Evolutionary conservation across 2,329 filamentous ascomycete genomes (phyloP).

Genomic region (Aspergillus caelatus): DNA sequence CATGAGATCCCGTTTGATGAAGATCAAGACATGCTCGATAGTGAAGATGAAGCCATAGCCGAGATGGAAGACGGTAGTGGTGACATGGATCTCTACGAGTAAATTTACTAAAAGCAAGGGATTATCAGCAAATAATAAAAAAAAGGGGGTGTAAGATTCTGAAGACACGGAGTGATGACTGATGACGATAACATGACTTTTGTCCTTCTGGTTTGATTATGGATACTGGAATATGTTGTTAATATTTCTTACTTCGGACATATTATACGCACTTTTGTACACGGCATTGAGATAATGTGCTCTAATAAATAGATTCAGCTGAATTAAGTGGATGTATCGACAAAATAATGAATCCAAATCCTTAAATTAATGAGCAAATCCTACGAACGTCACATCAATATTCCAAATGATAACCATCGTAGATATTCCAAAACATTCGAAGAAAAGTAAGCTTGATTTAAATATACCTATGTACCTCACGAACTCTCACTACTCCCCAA

Average conservation of each 20-base stretch:
- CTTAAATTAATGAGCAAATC: not conserved
- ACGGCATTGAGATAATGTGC: not conserved
- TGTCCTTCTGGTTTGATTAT: not conserved
- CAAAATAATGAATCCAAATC: not conserved
- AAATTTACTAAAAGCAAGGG: not conserved
- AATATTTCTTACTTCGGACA: not conserved
- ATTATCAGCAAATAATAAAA: not conserved
- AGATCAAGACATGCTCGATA: slow-evolving; percentile 74
- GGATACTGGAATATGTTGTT: not conserved
- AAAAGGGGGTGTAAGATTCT: not conserved
- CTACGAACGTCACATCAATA: not conserved
- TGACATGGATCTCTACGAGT: slow-evolving; percentile 67
- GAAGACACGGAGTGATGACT: slow-evolving; percentile 3
- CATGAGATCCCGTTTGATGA: slow-evolving; percentile 68
- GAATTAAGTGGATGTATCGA: not conserved
- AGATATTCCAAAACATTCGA: not conserved
- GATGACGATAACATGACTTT: slow-evolving; percentile 6
- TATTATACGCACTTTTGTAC: not conserved
- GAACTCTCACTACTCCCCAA: not conserved
- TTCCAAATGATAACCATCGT: not conserved
- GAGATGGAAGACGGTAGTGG: slow-evolving; percentile 65
- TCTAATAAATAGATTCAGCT: not conserved
- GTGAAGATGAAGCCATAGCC: slow-evolving; percentile 72
- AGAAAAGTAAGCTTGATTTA: too few species aligned
- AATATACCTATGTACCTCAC: not conserved